Conservation (phyloP, 139 green algal genomes). For the Pleodorina starrii region DNA sequence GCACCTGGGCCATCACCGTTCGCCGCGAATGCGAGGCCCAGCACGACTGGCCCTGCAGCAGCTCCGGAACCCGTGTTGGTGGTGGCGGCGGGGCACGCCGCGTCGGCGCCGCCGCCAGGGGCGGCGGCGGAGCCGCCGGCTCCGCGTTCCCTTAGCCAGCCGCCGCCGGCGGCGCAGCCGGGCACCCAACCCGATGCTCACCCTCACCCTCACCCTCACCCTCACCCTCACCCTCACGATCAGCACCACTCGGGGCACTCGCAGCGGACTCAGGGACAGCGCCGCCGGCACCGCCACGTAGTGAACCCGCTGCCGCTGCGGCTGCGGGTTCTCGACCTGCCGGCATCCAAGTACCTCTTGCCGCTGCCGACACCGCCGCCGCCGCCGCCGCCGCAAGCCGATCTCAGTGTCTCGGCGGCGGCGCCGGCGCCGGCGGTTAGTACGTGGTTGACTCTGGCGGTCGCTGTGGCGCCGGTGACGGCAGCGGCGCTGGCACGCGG, state of each 20-base stretch:
- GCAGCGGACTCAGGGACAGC: no score
- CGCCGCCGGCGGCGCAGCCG: neutral
- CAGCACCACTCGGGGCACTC: neutral
- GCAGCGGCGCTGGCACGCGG: neutral
- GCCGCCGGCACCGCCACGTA: neutral
- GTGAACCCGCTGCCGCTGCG: conserved; percentile 6
- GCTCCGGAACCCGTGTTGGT: neutral
- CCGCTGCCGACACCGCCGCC: neutral
- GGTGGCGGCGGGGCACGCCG: neutral
- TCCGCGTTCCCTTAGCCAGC: neutral
- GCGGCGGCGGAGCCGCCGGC: no score
- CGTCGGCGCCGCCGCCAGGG: neutral
- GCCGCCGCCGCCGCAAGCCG: neutral
- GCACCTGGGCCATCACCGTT: neutral
- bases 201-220: no score
- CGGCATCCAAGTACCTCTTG: conserved; percentile 36
- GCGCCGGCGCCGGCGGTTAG: neutral
- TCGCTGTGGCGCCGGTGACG: neutral
- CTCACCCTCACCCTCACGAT: no score
- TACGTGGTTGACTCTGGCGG: conserved; percentile 28
- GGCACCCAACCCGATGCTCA: neutral
- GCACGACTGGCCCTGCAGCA: neutral
- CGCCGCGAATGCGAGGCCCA: no score
- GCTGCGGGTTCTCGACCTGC: conserved; percentile 34
- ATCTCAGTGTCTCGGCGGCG: neutral